Base-by-base conservation (phyloP, 2,329 filamentous ascomycete species). In the Penicillium sp. region DNA sequence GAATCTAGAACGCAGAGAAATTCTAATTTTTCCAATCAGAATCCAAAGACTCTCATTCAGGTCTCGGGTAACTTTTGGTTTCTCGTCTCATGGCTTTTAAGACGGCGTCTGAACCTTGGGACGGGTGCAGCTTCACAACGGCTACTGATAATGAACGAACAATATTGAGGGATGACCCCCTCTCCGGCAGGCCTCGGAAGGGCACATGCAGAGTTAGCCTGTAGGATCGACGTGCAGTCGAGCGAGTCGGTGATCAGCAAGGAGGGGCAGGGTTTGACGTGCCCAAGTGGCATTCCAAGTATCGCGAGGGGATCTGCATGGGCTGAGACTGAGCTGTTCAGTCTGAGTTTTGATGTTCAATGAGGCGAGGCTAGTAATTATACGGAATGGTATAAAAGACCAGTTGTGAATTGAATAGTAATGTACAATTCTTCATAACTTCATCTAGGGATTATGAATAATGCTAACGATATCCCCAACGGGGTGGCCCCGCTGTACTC, bases 381-480 rank as follows among this genome's bases (percentile, higher is more conserved):
- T 39, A 39, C 36, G 18, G 2, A 18, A 18, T 4, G 36, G 12
- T 38, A 21, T 12, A 28, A 5, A 21, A 24, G 26, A n/a, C n/a
- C 10, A 24, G 23, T 24, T 26, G n/a, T 8, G 41, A 13, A 28
- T 13, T 21, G 36, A 13, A 42, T 49, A 53, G 26, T 50, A 50
- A 47, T 63, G 48, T 63, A 63, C 58, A 62, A 56, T 61, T 48
- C 49, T 56, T 61, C 58, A 58, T 63, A 61, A 56, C 45, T 57
- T 60, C 56, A 56, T 61, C 52, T 59, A 56, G 52, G 52, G 54
- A 57, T 54, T 59, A 61, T 61, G 52, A 53, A 60, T 57, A 62
- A 60, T 53, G 59, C 49, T 55, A 53, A 62, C 51, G 49, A 63
- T 59, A 49, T 45, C 45, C 53, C 52, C 43, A 36, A 43, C 44